A percentile compares a stretch with the other conserved stretches of the same genome.
Conservation (phyloP, 345 rosid species). For the Arabis alpina region DNA sequence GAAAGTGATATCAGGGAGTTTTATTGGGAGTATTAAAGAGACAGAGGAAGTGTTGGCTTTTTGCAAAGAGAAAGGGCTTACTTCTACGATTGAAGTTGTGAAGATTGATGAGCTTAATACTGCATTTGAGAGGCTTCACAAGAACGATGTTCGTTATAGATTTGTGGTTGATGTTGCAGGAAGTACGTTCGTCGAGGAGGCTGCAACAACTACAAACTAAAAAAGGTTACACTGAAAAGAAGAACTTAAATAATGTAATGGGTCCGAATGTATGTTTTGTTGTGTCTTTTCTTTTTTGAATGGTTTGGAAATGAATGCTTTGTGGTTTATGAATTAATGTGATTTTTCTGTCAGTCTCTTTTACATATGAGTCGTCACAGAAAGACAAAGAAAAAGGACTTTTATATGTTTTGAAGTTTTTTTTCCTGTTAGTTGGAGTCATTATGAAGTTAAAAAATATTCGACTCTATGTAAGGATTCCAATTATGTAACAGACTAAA, state of each 20-base stretch:
- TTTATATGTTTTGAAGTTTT: too few species aligned
- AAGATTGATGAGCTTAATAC: constrained; percentile 57
- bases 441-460: too few species aligned
- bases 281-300: constrained; percentile 6
- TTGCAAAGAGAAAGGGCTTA: constrained; percentile 60
- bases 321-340: background rate
- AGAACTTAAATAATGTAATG: constrained; percentile 16
- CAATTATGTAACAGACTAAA: too few species aligned
- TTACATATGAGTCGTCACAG: background rate
- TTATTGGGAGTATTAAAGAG: constrained; percentile 65
- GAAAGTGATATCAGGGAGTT: constrained; percentile 62
- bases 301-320: constrained; percentile 18
- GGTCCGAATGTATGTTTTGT: constrained; percentile 11
- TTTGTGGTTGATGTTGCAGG: constrained; percentile 66
- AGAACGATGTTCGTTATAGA: constrained; percentile 67
- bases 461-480: too few species aligned
- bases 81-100: constrained; percentile 57
- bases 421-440: too few species aligned
- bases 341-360: background rate
- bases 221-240: background rate
- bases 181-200: constrained; percentile 48
- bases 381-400: too few species aligned
- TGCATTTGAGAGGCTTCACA: constrained; percentile 66
- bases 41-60: constrained; percentile 56
- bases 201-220: constrained; percentile 27